These are phyloP conservation scores for Fusarium euwallaceae DNA, from an alignment of 2,329 filamentous ascomycete species.

Conservation along the genomic window DNA sequence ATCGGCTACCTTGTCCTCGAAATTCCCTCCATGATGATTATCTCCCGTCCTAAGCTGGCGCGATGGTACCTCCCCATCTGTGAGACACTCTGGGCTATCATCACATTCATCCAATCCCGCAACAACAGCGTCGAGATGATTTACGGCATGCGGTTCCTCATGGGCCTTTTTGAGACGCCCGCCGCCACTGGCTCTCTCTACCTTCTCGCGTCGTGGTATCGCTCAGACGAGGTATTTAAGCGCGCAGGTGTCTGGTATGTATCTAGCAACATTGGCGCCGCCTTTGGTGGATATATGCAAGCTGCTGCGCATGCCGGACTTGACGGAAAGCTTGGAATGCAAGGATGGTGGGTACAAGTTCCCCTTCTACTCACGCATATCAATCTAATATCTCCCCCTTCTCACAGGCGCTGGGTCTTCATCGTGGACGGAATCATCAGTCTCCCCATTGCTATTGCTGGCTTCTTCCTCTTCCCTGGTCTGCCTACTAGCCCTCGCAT, in stretches of 20 bases:
- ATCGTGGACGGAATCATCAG: conserved; percentile 53
- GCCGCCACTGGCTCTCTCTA: conserved; percentile 45
- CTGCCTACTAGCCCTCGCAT: conserved; percentile 40
- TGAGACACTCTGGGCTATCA: conserved; percentile 30
- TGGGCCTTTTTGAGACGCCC: conserved; percentile 38
- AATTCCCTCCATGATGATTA: conserved; percentile 44
- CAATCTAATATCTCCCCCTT: background rate
- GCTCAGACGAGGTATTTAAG: conserved; percentile 58
- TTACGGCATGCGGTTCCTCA: conserved; percentile 32
- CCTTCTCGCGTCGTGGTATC: conserved; percentile 52
- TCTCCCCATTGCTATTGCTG: conserved; percentile 45
- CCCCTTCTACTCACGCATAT: background rate
- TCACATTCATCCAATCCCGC: conserved; percentile 20
- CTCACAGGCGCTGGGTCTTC: conserved; percentile 50
- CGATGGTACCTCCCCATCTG: conserved; percentile 22
- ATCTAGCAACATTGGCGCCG: conserved; percentile 31
- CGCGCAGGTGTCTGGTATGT: conserved; percentile 64
- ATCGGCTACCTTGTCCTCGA: conserved; percentile 45
- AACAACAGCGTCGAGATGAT: conserved; percentile 25
- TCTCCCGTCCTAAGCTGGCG: conserved; percentile 38
- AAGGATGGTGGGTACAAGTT: background rate
- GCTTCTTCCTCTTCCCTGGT: conserved; percentile 48
- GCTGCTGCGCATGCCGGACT: conserved; percentile 33
- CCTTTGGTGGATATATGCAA: conserved; percentile 37
- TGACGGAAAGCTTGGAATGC: conserved; percentile 18